Base-by-base conservation (phyloP, 345 rosid species). In the Passiflora organensis region DNA sequence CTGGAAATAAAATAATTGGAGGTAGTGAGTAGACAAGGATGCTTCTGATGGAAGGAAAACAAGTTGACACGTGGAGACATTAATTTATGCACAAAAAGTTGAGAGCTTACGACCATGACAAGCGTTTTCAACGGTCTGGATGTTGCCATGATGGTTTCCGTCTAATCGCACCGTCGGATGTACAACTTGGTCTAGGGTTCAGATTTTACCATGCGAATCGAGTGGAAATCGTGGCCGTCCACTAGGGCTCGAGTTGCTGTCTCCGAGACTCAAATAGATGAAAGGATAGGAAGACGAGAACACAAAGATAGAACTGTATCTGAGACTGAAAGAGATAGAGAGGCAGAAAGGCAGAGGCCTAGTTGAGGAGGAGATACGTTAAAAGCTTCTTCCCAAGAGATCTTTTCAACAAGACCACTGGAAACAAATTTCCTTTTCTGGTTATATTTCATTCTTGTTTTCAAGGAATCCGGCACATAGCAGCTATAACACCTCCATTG, bases 161-260 rank as follows among this genome's bases (percentile, higher is more conserved):
- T 19, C 6, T 21, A 48, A 62, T 1, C 0, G 10, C 25, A 38
- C 76, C 91, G 96, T 80, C 48, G 34, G 84, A 74, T 81, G 65
- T n/a, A 53, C 65, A 42, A 41, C 60, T 55, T 0, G 60, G 58
- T 72, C 53, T 60, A 85, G 76, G 89, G 80, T 51, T 41, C 14
- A 24, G 82, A 81, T 70, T 48, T 23, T 23, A 44, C 55, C 73
- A 55, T 63, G 78, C 18, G 65, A 56, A 54, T 52, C 67, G 65
- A 59, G n/a, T 59, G 59, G 21, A 32, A 69, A 91, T 88, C 88
- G 34, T 49, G 74, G 72, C 96, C 96, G 91, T 86, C 73, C 73
- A 75, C 56, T 53, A 36, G 77, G 80, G 57, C 64, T 64, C 54
- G 72, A 80, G 82, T 75, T 82, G 79, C 82, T 76, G 75, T 74